Base-by-base conservation (phyloP, 768 basidiomycete species). In the Fistulinella prunicolor region DNA sequence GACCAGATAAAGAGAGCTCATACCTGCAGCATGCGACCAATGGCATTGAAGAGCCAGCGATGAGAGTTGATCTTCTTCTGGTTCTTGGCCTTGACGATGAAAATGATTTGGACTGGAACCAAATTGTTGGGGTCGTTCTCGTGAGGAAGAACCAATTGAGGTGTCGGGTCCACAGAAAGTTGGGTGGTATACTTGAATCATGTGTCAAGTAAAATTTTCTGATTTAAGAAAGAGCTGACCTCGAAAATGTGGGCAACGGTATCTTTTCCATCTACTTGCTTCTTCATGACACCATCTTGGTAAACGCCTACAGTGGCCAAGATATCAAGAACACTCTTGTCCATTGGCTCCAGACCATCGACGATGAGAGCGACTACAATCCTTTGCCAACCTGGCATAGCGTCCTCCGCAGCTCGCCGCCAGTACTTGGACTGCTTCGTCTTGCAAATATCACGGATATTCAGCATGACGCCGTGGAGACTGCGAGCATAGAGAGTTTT, bases 391-490 rank as follows among this genome's bases (percentile, higher is more conserved):
- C 77, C 84, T 34, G 90, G 89, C 45, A 79, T 77, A 38, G 89
- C 89, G 62, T 91, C 89, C 66, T 91, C 89, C 9, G 90, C 85
- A 44, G 78, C 78, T 50, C 82, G 78, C 37, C 85, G 78, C 90
- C 93, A 93, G 70, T 87, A 95, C 67, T 93, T 93, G 54, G 87
- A 91, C 61, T 89, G 87, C 67, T 94, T 94, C 34, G 91, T 94
- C 71, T 88, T 93, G 80, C 93, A 94, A 56, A 97, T 97, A 59
- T 98, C 89, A 55, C 94, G 88, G 52, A 98, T 94, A 69, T 99
- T 98, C 53, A 95, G 69, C 94, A 97, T 97, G 60, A 97, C 86
- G 54, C 90, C 90, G 62, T 97, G 95, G 32, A 98, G 75, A 0
- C 94, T 97, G 55, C 88, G 85, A 22, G 89, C 82, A 61, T 92